Evolutionary conservation across 2,329 filamentous ascomycete genomes (phyloP).

Genomic region (Trichothecium sympodiale): DNA sequence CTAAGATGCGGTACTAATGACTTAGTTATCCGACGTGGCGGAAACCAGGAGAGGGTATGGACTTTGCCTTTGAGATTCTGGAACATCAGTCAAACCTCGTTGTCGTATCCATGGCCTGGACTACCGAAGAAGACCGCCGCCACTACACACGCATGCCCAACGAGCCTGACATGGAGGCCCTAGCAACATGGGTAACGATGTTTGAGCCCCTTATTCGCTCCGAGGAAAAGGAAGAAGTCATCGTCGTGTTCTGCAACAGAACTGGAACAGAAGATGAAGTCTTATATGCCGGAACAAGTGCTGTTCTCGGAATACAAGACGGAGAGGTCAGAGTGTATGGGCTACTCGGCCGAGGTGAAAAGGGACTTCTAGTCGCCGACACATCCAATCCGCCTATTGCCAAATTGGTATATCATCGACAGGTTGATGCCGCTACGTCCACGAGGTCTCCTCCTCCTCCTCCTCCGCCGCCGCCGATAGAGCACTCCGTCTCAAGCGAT

Average conservation of each 20-base stretch:
- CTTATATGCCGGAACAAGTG: slow-evolving; percentile 64
- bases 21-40: too few species aligned
- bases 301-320: slow-evolving; percentile 53
- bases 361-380: slow-evolving; percentile 58
- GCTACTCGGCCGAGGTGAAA: slow-evolving; percentile 57
- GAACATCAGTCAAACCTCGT: slow-evolving; percentile 47
- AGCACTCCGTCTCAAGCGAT: too few species aligned
- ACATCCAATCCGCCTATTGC: slow-evolving; percentile 34
- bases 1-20: too few species aligned
- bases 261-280: slow-evolving; percentile 54
- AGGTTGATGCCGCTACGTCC: too few species aligned
- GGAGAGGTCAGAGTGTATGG: slow-evolving; percentile 61
- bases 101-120: slow-evolving; percentile 69
- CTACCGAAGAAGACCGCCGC: slow-evolving; percentile 44
- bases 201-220: slow-evolving; percentile 52
- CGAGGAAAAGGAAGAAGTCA: slow-evolving; percentile 44
- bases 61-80: slow-evolving; percentile 45
- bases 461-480: too few species aligned
- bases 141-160: slow-evolving; percentile 34
- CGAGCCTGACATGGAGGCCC: slow-evolving; percentile 60
- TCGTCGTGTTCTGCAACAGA: slow-evolving; percentile 62
- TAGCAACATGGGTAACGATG: slow-evolving; percentile 65
- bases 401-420: slow-evolving; percentile 31
- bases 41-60: slow-evolving; percentile 26
- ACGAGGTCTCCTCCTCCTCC: too few species aligned